These are phyloP conservation scores for Pseudoscleropodium purum DNA, from an alignment of 225 moss, liverwort and hornwort genomes.

Conservation along the genomic window DNA sequence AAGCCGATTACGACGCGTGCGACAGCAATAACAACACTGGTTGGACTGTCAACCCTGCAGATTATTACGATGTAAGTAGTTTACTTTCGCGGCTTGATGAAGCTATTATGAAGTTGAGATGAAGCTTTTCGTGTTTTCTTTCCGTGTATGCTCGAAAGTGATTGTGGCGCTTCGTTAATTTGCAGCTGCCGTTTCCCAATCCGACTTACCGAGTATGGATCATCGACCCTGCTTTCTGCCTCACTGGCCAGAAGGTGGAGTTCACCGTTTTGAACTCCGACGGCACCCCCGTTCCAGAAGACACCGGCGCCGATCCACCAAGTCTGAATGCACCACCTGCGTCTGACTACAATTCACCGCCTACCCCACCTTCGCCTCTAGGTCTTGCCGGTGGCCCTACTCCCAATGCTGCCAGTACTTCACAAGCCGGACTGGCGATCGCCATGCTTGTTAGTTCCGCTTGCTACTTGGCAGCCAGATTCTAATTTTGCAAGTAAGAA, in stretches of 20 bases:
- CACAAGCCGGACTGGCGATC: not conserved
- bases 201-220: constrained; percentile 14
- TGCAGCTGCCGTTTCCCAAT: not conserved
- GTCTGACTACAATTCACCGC: not conserved
- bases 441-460: not conserved
- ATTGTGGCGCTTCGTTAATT: not conserved
- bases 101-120: not conserved
- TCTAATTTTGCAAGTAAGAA: not conserved
- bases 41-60: not conserved
- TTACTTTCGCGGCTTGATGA: not conserved
- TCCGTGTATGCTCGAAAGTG: not conserved
- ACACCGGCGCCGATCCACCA: constrained; percentile 11
- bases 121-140: not conserved
- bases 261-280: constrained; percentile 24
- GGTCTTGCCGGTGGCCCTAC: not conserved
- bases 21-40: not conserved
- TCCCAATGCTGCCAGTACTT: not conserved
- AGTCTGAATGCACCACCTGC: constrained; percentile 7
- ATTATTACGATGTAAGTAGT: not conserved
- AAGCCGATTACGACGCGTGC: constrained; percentile 14
- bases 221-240: constrained; percentile 2
- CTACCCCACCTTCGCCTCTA: not conserved
- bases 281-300: constrained; percentile 7
- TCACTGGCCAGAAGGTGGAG: not conserved
- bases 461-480: not conserved